A percentile compares a stretch with the other conserved stretches of the same genome.
Conservation (phyloP, 2,329 filamentous ascomycete genomes). For the Neopestalotiopsis rosae region DNA sequence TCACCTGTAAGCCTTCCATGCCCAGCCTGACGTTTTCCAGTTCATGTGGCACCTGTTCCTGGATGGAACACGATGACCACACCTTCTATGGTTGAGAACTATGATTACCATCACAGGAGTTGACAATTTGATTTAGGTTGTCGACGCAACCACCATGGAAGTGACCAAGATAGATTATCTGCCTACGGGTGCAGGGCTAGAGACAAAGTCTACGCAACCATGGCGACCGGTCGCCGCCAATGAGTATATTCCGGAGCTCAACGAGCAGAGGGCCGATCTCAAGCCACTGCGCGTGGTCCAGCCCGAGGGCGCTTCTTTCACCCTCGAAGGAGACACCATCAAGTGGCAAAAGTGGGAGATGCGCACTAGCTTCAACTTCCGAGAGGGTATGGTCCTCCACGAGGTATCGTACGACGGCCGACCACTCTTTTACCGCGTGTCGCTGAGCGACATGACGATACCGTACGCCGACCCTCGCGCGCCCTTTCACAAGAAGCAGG, state of each 20-base stretch:
- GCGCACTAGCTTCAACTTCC: conserved; percentile 64
- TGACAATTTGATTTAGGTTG: background rate
- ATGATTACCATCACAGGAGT: background rate
- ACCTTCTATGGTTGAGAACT: no score
- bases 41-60: background rate
- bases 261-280: conserved; percentile 44
- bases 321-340: conserved; percentile 35
- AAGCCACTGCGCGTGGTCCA: conserved; percentile 78
- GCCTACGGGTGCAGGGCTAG: background rate
- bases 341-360: conserved; percentile 58
- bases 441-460: conserved; percentile 66
- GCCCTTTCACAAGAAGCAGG: conserved; percentile 69
- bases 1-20: conserved; percentile 6
- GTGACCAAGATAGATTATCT: conserved; percentile 11
- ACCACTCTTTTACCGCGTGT: conserved; percentile 63
- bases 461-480: conserved; percentile 67
- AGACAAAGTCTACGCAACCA: conserved; percentile 7
- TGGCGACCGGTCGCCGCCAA: conserved; percentile 4
- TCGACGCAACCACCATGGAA: conserved; percentile 13
- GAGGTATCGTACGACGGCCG: conserved; percentile 66
- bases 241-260: conserved; percentile 16
- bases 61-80: background rate
- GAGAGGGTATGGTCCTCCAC: conserved; percentile 67
- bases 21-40: background rate
- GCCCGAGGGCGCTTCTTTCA: conserved; percentile 44